Evolutionary conservation across 1,284 basidiomycete genomes (phyloP), one percentile per base, ranked within the genome.

Genomic region (Mycena citricolor): DNA sequence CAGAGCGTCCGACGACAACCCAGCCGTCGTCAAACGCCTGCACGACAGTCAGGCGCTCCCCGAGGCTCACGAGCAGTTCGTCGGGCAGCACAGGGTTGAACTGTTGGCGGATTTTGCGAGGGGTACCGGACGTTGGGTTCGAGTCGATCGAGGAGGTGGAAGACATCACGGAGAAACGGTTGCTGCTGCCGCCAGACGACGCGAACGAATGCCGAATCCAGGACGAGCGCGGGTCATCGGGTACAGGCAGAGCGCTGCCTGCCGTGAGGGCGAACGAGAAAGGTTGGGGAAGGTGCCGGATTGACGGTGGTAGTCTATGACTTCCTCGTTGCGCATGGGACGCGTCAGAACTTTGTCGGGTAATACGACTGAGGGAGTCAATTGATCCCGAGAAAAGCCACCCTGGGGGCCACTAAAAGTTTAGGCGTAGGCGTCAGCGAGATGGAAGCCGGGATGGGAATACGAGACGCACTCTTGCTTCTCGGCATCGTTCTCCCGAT

Each of bases 1-100:
- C 66, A 44, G 80, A 74, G 25, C 81, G 68, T 13, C 76, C 78
- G 38, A 85, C 82, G 45, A 86, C 69, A 58, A 81, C 86, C 86
- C 85, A 89, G 2, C 83, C 85, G 48, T 88, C 85, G 47, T 86
- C 81, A 55, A 81, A 83, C 2, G 71, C 73, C 51, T 79, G 76
- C 8, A 86, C 67, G 17, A 85, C 62, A 3, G 72, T 74, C 32
- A 88, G 62, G 28, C 66, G 67, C 61, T 88, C 83, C 31, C 80
- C 80, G 12, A 73, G 56, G 23, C 51, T 57, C 10, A 65, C 58
- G 49, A 85, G 52, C 19, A 86, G 69, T 58, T 89, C 85, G 61
- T 88, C 86, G 0, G 83, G 80, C 1, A 87, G 74, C 17, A 83
- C 72, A 5, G 86, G 81, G 44, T 66, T 68, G 61, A 85, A 88